phyloP scores from a whole-genome alignment of 1,284 basidiomycete species.

The Vanrija sp. region DNA sequence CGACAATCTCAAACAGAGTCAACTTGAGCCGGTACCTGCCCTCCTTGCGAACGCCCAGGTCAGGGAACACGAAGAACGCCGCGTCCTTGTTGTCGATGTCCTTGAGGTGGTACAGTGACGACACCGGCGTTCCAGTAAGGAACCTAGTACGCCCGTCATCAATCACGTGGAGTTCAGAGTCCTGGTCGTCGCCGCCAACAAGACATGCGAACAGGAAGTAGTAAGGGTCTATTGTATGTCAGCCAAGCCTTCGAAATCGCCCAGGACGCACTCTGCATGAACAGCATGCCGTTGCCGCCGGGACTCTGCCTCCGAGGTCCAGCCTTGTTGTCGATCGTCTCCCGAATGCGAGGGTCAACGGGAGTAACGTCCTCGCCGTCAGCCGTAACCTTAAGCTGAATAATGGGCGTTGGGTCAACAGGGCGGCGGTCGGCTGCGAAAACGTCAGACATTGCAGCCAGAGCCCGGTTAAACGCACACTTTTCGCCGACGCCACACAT shows the following conservation, averaged over 20 bases:
- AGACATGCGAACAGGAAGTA: conserved; percentile 92
- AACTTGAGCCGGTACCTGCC: conserved; percentile 83
- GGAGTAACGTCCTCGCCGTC: conserved; percentile 49
- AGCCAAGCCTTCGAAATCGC: neutral
- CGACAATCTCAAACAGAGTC: conserved; percentile 86
- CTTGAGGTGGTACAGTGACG: conserved; percentile 89
- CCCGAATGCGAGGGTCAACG: conserved; percentile 10
- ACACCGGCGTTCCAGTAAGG: conserved; percentile 61
- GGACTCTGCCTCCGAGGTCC: conserved; percentile 12
- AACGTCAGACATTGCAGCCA: conserved; percentile 4
- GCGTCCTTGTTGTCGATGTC: conserved; percentile 83
- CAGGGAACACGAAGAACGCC: conserved; percentile 86
- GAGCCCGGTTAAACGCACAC: conserved; percentile 50
- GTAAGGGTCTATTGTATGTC: conserved; percentile 63
- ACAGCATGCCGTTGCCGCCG: conserved; percentile 29
- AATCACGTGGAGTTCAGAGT: conserved; percentile 87
- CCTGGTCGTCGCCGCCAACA: conserved; percentile 68
- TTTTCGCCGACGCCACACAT: conserved; percentile 91
- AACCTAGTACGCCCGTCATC: conserved; percentile 68
- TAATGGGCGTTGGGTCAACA: conserved; percentile 92
- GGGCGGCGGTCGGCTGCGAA: conserved; percentile 80
- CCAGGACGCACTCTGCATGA: conserved; percentile 44
- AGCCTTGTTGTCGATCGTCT: conserved; percentile 2
- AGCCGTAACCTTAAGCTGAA: conserved; percentile 84
- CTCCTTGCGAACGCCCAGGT: conserved; percentile 82